Evolutionary conservation across 495 filamentous ascomycete genomes (phyloP).

Genomic region (Beverwykella pulmonaria): DNA sequence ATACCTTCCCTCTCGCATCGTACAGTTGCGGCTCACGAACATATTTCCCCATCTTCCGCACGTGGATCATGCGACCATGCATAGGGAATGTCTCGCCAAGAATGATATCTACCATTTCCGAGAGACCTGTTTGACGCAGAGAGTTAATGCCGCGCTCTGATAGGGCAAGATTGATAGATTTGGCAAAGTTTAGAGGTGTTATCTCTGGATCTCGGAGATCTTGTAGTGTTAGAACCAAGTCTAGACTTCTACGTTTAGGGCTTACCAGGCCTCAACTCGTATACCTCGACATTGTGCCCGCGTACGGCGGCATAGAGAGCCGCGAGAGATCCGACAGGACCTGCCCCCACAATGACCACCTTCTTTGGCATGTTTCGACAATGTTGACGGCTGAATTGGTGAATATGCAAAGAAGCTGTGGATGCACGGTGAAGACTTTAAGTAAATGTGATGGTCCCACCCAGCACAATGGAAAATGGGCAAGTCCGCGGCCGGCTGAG

Average conservation of each 20-base stretch:
- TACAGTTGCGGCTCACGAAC: constrained; percentile 83
- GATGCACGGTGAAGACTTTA: neutral
- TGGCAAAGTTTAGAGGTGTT: constrained; percentile 90
- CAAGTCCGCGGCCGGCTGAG: constrained; percentile 13
- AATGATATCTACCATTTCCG: constrained; percentile 70
- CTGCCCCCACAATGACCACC: constrained; percentile 83
- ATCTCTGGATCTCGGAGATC: constrained; percentile 85
- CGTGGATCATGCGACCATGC: constrained; percentile 97
- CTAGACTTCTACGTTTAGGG: neutral
- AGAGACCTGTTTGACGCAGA: constrained; percentile 65
- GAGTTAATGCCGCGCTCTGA: constrained; percentile 94
- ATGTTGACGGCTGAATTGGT: neutral
- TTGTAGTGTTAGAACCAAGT: constrained; percentile 42
- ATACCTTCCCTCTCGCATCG: constrained; percentile 83
- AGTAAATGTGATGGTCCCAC: neutral
- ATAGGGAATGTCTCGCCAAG: constrained; percentile 83
- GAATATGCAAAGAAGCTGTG: neutral
- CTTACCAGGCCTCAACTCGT: constrained; percentile 86
- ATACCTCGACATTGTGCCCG: constrained; percentile 88
- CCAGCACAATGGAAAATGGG: neutral
- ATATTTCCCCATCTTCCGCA: constrained; percentile 63
- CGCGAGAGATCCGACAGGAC: constrained; percentile 88
- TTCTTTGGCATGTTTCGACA: constrained; percentile 56
- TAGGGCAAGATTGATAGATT: constrained; percentile 94
- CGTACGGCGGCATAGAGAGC: constrained; percentile 88